Base-by-base conservation (phyloP, 73 alveolate species). In the Durusdinium trenchii region DNA sequence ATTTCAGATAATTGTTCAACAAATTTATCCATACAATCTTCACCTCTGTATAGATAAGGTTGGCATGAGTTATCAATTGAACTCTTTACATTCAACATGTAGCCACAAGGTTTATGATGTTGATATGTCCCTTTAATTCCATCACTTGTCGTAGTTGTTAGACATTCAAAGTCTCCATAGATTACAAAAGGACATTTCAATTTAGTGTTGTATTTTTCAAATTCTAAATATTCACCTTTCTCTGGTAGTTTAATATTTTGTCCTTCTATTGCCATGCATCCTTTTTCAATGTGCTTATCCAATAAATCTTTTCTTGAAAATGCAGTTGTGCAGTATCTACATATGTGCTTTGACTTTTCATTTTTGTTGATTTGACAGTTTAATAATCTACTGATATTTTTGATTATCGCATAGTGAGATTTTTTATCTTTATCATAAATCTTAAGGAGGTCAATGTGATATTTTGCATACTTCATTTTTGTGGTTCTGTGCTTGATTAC, bases 11-110 rank as follows among this genome's bases (percentile, higher is more conserved):
- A 64, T 30, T 64, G 79, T 64, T 64, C 79, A 64, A 64, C 79
- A 64, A 64, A 64, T 64, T 64, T 64, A 64, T 64, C 79, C 79
- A 64, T 64, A 64, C 79, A 64, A 64, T 64, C 6, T 18, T 64
- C 79, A 64, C 79, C 79, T 10, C 79, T 64, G 79, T 64, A 64
- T 64, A 64, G 79, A 64, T 64, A 64, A 64, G 79, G 79, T 64
- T 64, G 79, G 79, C 26, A 64, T 2, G 79, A 2, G 1, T 64
- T 64, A 64, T 64, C 79, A 64, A 64, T 64, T 14, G 26, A 2
- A 64, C n/a, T 64, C 1, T 2, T 14, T 2, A 64, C 79, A 64
- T 64, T 64, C 79, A n/a, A n/a, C n/a, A n/a, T n/a, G n/a, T n/a
- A n/a, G n/a, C n/a, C n/a, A n/a, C n/a, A n/a, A n/a, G n/a, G n/a